These are phyloP conservation scores for Fraxinus dipetala DNA, from an alignment of 305 asterid genomes.

Conservation along the genomic window DNA sequence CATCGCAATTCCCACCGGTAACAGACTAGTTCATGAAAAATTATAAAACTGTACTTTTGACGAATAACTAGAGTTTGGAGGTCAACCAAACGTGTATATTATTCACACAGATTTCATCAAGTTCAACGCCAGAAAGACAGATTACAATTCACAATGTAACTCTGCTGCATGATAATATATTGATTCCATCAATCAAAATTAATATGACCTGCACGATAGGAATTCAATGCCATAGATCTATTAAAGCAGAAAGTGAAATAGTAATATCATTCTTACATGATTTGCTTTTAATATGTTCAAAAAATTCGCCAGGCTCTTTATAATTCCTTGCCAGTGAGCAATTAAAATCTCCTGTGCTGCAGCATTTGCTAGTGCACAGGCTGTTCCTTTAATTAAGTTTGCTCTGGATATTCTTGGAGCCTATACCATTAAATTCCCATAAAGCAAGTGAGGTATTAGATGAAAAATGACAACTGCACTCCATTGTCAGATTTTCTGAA, in stretches of 20 bases:
- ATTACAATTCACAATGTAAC: neutral
- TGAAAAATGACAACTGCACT: constrained; percentile 9
- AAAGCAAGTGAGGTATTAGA: neutral
- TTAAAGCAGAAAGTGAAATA: neutral
- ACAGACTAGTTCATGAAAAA: neutral
- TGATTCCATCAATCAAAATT: neutral
- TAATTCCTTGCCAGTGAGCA: constrained; percentile 99
- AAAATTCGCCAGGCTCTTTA: constrained; percentile 65
- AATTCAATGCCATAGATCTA: neutral
- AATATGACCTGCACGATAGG: neutral
- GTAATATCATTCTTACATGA: constrained; percentile 48
- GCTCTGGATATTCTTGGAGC: constrained; percentile 96
- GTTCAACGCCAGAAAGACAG: neutral
- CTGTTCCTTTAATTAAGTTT: constrained; percentile 73
- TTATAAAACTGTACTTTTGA: neutral
- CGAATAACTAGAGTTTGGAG: neutral
- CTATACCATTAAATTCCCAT: constrained; percentile 37
- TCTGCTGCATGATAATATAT: neutral
- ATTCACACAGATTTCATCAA: neutral
- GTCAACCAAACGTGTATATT: neutral
- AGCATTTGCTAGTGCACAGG: constrained; percentile 76
- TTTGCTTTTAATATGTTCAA: constrained; percentile 68
- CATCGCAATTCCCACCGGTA: neutral
- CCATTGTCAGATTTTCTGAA: constrained; percentile 16
- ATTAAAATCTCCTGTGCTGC: constrained; percentile 88